Evolutionary conservation across 192 early-diverging fungal genomes (phyloP), one percentile per base, ranked within the genome.

Genomic region (Globomyces pollinis-pini): DNA sequence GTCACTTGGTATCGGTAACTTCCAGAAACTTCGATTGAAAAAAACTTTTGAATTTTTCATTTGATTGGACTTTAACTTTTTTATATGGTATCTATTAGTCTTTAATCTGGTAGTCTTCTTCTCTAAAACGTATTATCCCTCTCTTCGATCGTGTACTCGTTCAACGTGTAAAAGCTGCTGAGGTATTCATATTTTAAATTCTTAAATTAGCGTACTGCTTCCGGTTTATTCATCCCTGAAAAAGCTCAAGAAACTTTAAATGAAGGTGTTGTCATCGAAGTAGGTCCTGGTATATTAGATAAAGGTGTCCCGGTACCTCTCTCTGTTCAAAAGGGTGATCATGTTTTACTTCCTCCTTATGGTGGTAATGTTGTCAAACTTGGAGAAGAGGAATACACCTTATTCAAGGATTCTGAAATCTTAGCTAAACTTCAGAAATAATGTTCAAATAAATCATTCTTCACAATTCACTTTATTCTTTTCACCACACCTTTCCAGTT

Each of bases 141-240:
- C 87, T 98, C 67, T 87, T 97, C 63, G 96, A 98, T 83, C 89
- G 97, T 56, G 91, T 99, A 50, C 86, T 99, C 35, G 82, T 99
- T 59, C 88, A 98, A 79, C 90, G 94, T 58, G 71, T 98, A 71
- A 98, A 99, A 83, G 86, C 95, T 36, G 76, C 80, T 45, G 83
- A 89, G 79, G 88, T 89, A 74, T 29, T 16, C 30, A 2, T 32
- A 5, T 41, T 11, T 50, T 35, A 57, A 34, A 1, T 21, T n/a
- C n/a, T n/a, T n/a, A n/a, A n/a, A n/a, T 13, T 44, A 96, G 91
- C 85, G 93, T 79, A 99, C 97, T 28, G 89, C 92, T 31, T 77
- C 87, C 3, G 97, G 97, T 66, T 83, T 99, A 60, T 90, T 86
- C 74, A 92, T 99, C 38, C 97, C 97, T 36, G 94, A 99, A 73